These are phyloP conservation scores for Cryptococcus depauperatus DNA, from an alignment of 1,284 basidiomycete species.

Conservation along the genomic window DNA sequence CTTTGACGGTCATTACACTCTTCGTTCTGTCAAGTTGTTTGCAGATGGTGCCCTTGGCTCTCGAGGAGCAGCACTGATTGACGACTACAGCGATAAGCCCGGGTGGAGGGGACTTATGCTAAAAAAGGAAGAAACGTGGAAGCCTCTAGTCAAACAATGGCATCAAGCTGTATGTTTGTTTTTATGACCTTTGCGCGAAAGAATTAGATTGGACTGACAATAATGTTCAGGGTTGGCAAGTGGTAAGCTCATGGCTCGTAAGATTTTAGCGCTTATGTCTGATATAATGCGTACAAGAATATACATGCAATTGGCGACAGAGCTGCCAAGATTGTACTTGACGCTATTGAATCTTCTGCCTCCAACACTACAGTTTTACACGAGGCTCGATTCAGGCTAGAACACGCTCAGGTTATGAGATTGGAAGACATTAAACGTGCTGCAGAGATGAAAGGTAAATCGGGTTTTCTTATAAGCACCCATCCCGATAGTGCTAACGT, in stretches of 20 bases:
- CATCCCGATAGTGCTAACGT: no score
- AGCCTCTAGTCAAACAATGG: constrained; percentile 55
- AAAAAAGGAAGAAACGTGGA: constrained; percentile 52
- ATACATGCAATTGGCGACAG: constrained; percentile 87
- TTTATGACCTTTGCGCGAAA: no score
- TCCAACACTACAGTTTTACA: constrained; percentile 21
- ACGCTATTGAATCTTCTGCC: constrained; percentile 65
- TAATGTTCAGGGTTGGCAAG: constrained; percentile 43
- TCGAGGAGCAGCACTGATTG: constrained; percentile 78
- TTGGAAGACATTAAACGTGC: constrained; percentile 60
- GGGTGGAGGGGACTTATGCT: constrained; percentile 62
- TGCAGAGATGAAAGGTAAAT: constrained; percentile 62
- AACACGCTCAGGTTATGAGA: constrained; percentile 83
- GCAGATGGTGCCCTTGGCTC: constrained; percentile 75
- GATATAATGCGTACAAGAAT: constrained; percentile 49
- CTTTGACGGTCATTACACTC: constrained; percentile 49
- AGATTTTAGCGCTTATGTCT: constrained; percentile 2
- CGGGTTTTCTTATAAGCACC: no score
- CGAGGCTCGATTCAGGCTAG: constrained; percentile 62
- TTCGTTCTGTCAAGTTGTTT: constrained; percentile 77
- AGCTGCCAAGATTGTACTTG: constrained; percentile 70
- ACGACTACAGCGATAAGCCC: constrained; percentile 74
- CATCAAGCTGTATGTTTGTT: constrained; percentile 56
- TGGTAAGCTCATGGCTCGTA: constrained; percentile 29
- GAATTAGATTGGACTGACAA: not conserved